A percentile compares a stretch with the other conserved stretches of the same genome.
Evolutionary conservation across 2,329 filamentous ascomycete species (phyloP).

Genomic region (Dryadomyces quercivorus): DNA sequence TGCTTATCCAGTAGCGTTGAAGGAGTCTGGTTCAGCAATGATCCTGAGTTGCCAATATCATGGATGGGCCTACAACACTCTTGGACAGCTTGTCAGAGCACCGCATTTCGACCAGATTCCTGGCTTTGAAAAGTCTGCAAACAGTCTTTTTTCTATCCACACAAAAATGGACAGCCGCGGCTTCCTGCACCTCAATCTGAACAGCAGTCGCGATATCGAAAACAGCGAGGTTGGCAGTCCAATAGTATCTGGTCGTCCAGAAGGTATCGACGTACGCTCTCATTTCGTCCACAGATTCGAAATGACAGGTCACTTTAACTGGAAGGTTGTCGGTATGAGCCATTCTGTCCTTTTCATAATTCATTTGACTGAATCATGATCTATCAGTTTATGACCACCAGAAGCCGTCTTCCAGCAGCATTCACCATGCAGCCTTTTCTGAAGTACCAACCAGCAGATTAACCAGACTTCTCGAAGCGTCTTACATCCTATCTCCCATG

Average conservation of each 20-base stretch:
- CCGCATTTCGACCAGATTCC: slow-evolving; percentile 2
- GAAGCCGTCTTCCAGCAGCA: background rate
- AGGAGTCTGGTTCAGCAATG: background rate
- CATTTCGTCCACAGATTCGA: background rate
- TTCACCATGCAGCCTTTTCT: background rate
- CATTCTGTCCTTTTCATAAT: background rate
- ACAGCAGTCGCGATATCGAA: background rate
- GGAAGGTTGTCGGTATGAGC: background rate
- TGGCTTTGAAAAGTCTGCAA: background rate
- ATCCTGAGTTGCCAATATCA: slow-evolving; percentile 4
- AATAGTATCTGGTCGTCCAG: background rate
- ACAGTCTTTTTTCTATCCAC: background rate
- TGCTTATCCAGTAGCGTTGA: background rate
- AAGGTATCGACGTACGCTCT: background rate
- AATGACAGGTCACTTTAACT: slow-evolving; percentile 2
- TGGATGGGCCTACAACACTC: slow-evolving; percentile 6
- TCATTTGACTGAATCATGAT: background rate
- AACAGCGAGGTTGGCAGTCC: background rate
- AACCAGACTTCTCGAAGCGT: background rate
- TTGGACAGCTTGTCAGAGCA: slow-evolving; percentile 1
- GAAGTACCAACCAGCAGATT: no score
- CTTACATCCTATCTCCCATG: background rate
- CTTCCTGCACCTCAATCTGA: slow-evolving; percentile 2
- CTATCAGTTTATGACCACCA: background rate
- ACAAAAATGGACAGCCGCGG: background rate